Evolutionary conservation across 208 protist genomes (phyloP), one percentile per base, ranked within the genome.

Genomic region (Crithidia sp.): DNA sequence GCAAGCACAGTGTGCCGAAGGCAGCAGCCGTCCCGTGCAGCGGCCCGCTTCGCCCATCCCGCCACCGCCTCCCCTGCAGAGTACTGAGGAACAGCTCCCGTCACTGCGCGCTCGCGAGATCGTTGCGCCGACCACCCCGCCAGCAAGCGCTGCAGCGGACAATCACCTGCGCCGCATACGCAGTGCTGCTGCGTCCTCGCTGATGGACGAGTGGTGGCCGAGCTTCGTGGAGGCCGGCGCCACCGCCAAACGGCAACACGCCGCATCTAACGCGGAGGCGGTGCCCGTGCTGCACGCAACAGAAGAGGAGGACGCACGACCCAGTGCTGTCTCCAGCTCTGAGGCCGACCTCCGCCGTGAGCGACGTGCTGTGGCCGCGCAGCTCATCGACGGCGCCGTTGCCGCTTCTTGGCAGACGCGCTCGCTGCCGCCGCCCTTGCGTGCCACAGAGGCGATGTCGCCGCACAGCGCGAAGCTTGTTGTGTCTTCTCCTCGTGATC

Each of bases 191-290:
- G 41, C 60, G 5, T 10, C 3, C 9, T 39, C 45, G 41, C 45
- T 66, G 60, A 3, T 66, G 13, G 45, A 66, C 60, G 41, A 14
- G 3, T 66, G 60, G 60, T 66, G 60, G 14, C 19, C 41, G n/a
- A 10, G 19, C 19, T 39, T 63, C 7, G 41, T 37, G 39, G 13
- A n/a, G 37, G 58, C 39, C n/a, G 41, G 28, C 28, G 28, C 28
- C 56, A 40, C 19, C 54, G 39, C 37, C 56, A 41, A 9, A 39
- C 37, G 28, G 28, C 28, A 28, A 1, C 28, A 28, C 28, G 28
- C 28, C 28, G 28, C 28, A 28, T 28, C 28, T 28, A 28, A 28
- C 28, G 28, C 28, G 28, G 28, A 28, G 28, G 28, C 28, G 28
- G 28, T 28, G 28, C 28, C 28, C 28, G 28, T 28, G 28, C 28